Percentiles rank a stretch among this genome's conserved stretches.
Conservation (phyloP, 805 yeast genomes). For the Metschnikowia bowlesiae region DNA sequence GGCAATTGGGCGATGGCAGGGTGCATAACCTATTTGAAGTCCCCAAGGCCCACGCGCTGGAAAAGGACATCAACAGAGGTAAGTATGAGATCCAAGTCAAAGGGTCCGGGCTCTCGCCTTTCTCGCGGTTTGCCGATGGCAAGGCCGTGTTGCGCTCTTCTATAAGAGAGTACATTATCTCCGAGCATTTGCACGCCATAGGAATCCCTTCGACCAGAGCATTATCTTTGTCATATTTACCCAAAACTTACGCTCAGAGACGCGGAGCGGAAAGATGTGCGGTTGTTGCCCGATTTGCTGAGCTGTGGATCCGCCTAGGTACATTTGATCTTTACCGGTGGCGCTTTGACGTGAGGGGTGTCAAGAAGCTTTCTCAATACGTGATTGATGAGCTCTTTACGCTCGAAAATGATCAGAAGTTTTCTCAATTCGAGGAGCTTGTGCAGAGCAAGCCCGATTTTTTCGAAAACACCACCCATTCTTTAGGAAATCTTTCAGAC, state of each 20-base stretch:
- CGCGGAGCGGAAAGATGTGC: constrained; percentile 76
- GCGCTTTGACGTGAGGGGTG: constrained; percentile 63
- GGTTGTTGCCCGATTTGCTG: constrained; percentile 76
- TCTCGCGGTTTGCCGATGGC: constrained; percentile 93
- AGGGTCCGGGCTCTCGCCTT: constrained; percentile 92
- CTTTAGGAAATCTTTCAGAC: constrained; percentile 41
- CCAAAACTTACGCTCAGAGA: constrained; percentile 73
- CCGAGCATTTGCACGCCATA: constrained; percentile 74
- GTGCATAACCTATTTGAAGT: constrained; percentile 78
- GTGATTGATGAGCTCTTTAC: constrained; percentile 62
- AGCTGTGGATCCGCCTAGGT: constrained; percentile 83
- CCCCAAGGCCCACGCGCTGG: constrained; percentile 28
- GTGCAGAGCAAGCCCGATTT: constrained; percentile 19
- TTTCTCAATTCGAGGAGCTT: constrained; percentile 26
- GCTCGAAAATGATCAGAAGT: constrained; percentile 21
- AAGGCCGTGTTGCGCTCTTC: constrained; percentile 88
- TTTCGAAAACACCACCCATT: constrained; percentile 15
- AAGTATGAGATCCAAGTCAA: constrained; percentile 73
- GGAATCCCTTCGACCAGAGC: constrained; percentile 89
- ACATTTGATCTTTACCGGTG: constrained; percentile 78
- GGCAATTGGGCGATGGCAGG: constrained; percentile 95
- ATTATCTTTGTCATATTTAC: constrained; percentile 63
- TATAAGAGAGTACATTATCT: constrained; percentile 79
- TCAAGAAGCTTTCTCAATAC: constrained; percentile 64
- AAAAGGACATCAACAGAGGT: constrained; percentile 24